Percentiles rank a stretch among this genome's conserved stretches.
Evolutionary conservation across 805 yeast genomes (phyloP).

Genomic region (Metschnikowia shivogae): DNA sequence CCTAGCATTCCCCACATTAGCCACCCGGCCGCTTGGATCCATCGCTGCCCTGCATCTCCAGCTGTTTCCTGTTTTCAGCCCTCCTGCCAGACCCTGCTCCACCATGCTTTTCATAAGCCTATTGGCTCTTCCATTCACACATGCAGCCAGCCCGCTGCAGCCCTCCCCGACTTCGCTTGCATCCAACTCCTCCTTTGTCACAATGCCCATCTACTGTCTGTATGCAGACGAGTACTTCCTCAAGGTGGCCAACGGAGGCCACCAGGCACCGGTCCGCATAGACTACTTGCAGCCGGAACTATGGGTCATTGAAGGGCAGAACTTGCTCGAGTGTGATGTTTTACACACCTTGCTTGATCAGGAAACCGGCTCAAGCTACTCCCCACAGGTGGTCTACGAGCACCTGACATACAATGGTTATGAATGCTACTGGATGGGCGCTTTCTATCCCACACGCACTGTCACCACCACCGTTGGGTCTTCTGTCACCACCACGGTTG

Average conservation of each 20-base stretch:
- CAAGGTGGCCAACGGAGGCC: slow-evolving; percentile 10
- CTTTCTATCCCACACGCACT: slow-evolving; percentile 13
- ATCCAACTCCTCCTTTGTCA: slow-evolving; percentile 1
- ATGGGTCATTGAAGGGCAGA: slow-evolving; percentile 33
- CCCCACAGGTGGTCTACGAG: slow-evolving; percentile 15
- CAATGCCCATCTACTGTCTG: slow-evolving; percentile 14
- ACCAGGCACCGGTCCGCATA: slow-evolving; percentile 20
- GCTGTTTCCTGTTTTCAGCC: too few relatives aligned
- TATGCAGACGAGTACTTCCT: slow-evolving; percentile 19
- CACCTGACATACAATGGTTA: slow-evolving; percentile 20
- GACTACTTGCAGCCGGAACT: slow-evolving; percentile 37
- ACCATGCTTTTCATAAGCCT: neutral
- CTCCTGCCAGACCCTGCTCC: too few relatives aligned
- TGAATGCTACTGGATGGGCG: slow-evolving; percentile 30
- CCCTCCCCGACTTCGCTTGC: neutral
- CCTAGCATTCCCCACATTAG: too few relatives aligned
- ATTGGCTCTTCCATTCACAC: neutral
- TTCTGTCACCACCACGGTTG: slow-evolving; percentile 14
- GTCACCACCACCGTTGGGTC: slow-evolving; percentile 10
- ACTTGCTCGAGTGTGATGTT: slow-evolving; percentile 23
- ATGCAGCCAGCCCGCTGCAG: too few relatives aligned
- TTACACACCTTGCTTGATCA: slow-evolving; percentile 7
- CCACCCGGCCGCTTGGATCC: too few relatives aligned
- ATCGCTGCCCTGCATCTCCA: too few relatives aligned
- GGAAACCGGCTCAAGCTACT: slow-evolving; percentile 5